These are phyloP conservation scores for Clonostachys rhizophaga DNA, from an alignment of 2,329 filamentous ascomycete genomes.

Conservation along the genomic window DNA sequence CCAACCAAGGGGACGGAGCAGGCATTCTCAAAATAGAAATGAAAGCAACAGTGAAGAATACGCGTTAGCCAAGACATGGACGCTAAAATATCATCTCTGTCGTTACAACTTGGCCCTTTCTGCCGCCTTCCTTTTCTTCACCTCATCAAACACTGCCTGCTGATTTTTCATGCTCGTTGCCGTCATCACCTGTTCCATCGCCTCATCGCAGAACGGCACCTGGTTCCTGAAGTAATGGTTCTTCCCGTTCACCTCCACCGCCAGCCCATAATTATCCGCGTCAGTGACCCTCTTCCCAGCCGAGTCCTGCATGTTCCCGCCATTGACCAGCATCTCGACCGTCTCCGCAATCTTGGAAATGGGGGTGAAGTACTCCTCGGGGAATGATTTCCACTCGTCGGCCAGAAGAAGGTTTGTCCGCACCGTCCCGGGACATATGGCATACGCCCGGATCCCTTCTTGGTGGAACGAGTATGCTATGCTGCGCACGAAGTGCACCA, in stretches of 20 bases:
- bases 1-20: too few species aligned
- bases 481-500: slow-evolving; percentile 24
- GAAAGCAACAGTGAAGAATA: too few species aligned
- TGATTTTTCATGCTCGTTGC: slow-evolving; percentile 12
- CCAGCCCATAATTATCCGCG: slow-evolving; percentile 14
- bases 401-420: slow-evolving; percentile 18
- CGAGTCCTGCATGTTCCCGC: slow-evolving; percentile 13
- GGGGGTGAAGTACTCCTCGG: slow-evolving; percentile 18
- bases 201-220: slow-evolving; percentile 14
- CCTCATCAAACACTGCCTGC: slow-evolving; percentile 6
- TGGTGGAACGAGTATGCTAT: slow-evolving; percentile 13
- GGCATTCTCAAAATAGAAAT: too few species aligned
- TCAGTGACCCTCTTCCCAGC: slow-evolving; percentile 10
- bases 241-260: slow-evolving; percentile 19
- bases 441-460: slow-evolving; percentile 20
- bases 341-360: slow-evolving; percentile 18
- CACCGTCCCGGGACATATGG: slow-evolving; percentile 22
- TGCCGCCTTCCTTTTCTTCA: slow-evolving; percentile 2
- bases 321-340: slow-evolving; percentile 15
- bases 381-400: slow-evolving; percentile 19
- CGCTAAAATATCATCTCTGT: too few species aligned
- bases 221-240: slow-evolving; percentile 21
- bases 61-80: too few species aligned
- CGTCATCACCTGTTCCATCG: slow-evolving; percentile 11
- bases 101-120: not conserved